phyloP scores from a whole-genome alignment of 2,329 filamentous ascomycete species.

The Myriangium duriaei region DNA sequence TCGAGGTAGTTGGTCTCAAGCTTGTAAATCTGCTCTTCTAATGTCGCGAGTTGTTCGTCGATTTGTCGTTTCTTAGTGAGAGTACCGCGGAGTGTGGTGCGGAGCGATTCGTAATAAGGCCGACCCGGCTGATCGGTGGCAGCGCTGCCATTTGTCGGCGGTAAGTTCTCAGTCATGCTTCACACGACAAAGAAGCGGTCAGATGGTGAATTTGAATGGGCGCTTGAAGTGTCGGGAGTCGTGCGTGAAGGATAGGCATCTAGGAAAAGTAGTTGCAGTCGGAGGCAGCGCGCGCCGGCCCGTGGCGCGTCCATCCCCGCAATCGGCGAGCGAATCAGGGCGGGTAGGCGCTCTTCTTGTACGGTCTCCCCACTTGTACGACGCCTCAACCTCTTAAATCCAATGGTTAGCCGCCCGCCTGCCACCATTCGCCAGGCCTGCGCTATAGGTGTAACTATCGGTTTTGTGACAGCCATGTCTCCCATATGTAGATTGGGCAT shows the following conservation, averaged over 20 bases:
- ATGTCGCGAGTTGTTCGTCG: conserved; percentile 34
- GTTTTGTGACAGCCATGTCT: neutral
- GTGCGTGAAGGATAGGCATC: too few species aligned
- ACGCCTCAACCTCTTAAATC: neutral
- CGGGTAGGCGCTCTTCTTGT: too few species aligned
- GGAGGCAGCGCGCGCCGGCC: too few species aligned
- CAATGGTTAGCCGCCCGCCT: neutral
- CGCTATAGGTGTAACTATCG: neutral
- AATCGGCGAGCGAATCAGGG: too few species aligned
- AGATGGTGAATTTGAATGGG: too few species aligned
- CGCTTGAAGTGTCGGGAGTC: conserved; percentile 1
- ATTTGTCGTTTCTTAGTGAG: conserved; percentile 53
- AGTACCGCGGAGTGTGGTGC: conserved; percentile 53
- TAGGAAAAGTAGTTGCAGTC: too few species aligned
- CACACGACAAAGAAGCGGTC: too few species aligned
- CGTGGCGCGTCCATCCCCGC: too few species aligned
- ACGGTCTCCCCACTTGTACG: too few species aligned
- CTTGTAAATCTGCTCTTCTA: conserved; percentile 73
- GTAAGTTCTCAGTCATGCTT: conserved; percentile 38
- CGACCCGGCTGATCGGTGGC: conserved; percentile 34
- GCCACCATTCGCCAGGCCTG: neutral
- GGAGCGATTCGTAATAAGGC: conserved; percentile 59
- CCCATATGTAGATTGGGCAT: neutral
- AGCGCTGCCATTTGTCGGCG: conserved; percentile 24
- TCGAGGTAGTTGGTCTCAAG: conserved; percentile 84